phyloP scores from a whole-genome alignment of 139 green algal species.

The Volvox africanus region DNA sequence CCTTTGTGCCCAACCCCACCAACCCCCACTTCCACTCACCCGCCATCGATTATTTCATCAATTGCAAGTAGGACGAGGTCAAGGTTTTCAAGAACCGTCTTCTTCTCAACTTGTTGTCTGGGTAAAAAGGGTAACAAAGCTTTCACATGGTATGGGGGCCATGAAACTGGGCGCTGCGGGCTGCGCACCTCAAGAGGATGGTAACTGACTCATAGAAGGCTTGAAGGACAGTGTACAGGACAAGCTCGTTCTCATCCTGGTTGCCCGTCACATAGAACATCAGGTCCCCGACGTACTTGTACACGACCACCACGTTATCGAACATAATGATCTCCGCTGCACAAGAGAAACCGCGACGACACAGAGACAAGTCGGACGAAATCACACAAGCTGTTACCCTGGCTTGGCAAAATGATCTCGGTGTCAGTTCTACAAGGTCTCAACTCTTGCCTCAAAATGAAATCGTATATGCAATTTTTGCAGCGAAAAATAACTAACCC shows the following conservation, averaged over 20 bases:
- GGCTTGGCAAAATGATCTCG: neutral
- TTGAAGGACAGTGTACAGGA: slow-evolving; percentile 89
- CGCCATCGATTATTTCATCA: slow-evolving; percentile 96
- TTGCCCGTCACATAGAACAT: slow-evolving; percentile 97
- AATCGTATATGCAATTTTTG: neutral
- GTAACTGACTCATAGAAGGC: slow-evolving; percentile 92
- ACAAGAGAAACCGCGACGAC: neutral
- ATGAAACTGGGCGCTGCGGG: neutral
- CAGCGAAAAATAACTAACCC: slow-evolving; percentile 67
- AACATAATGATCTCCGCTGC: slow-evolving; percentile 98
- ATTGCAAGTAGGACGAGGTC: slow-evolving; percentile 97
- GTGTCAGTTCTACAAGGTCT: neutral
- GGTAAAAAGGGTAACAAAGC: slow-evolving; percentile 5
- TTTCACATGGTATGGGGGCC: neutral
- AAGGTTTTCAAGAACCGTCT: slow-evolving; percentile 98
- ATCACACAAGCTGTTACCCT: neutral
- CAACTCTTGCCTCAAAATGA: neutral
- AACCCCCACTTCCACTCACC: slow-evolving; percentile 63
- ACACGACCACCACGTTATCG: slow-evolving; percentile 95
- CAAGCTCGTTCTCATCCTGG: slow-evolving; percentile 97
- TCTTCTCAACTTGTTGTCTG: slow-evolving; percentile 97
- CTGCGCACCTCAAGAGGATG: slow-evolving; percentile 75
- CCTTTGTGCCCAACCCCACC: neutral
- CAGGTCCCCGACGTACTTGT: slow-evolving; percentile 97
- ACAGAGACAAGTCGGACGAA: neutral